Evolutionary conservation across 257 asterid genomes (phyloP).

Genomic region (Solanum appendiculatum): DNA sequence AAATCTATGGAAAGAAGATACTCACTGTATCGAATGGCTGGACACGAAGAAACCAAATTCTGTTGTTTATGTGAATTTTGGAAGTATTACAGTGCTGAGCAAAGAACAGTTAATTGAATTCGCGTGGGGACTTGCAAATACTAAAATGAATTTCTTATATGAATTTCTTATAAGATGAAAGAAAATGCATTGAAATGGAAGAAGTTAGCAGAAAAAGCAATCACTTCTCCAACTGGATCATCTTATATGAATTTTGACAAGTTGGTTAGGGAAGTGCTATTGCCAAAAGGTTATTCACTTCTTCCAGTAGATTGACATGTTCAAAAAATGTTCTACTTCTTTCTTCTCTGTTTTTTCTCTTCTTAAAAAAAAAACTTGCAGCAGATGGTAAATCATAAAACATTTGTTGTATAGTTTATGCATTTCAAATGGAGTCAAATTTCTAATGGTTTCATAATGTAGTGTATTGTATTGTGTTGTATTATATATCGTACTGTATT

Average conservation of each 20-base stretch:
- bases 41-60: slow-evolving; percentile 8
- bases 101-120: slow-evolving; percentile 9
- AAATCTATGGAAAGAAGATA: slow-evolving; percentile 30
- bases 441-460: no score
- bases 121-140: slow-evolving; percentile 29
- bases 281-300: background rate
- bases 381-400: background rate
- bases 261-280: background rate
- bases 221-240: background rate
- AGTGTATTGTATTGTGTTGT: no score
- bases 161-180: slow-evolving; percentile 9
- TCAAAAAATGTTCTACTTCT: background rate
- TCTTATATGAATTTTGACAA: slow-evolving; percentile 9
- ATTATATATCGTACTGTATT: no score
- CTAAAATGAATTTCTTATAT: slow-evolving; percentile 7
- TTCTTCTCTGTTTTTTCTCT: background rate
- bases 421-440: background rate
- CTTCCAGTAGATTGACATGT: background rate
- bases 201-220: slow-evolving; percentile 4
- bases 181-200: slow-evolving; percentile 10
- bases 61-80: slow-evolving; percentile 26
- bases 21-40: slow-evolving; percentile 20
- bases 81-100: slow-evolving; percentile 3
- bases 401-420: background rate
- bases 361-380: background rate